Evolutionary conservation across 352 stramenopile species (phyloP).

Genomic region (Globisporangium okanoganense): DNA sequence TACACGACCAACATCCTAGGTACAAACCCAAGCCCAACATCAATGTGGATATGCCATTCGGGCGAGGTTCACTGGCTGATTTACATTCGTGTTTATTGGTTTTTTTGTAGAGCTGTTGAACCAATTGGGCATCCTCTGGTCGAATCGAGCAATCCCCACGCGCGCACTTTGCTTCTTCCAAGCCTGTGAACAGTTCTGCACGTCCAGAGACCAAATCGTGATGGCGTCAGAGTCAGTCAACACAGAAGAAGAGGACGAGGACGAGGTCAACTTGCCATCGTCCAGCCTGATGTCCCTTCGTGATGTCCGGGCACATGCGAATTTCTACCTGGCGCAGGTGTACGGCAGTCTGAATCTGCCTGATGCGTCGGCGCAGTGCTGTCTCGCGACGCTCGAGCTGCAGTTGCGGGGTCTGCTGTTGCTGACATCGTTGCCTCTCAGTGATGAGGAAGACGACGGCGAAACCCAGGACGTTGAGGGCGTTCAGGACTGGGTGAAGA

Average conservation of each 20-base stretch:
- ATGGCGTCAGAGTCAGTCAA: background rate
- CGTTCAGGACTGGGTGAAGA: slow-evolving; percentile 53
- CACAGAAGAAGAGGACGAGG: background rate
- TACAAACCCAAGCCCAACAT: background rate
- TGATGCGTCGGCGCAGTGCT: slow-evolving; percentile 55
- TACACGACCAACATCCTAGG: slow-evolving; percentile 21
- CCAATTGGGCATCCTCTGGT: slow-evolving; percentile 68
- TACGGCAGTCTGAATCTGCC: slow-evolving; percentile 47
- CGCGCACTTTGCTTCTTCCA: slow-evolving; percentile 60
- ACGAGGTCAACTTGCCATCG: slow-evolving; percentile 2
- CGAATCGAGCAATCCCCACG: slow-evolving; percentile 37
- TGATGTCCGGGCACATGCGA: slow-evolving; percentile 36
- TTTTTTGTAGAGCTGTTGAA: slow-evolving; percentile 38
- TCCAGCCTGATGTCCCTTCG: background rate
- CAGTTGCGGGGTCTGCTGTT: slow-evolving; percentile 30
- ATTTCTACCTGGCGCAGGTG: slow-evolving; percentile 75
- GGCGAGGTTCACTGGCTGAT: background rate
- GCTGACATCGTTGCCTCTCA: background rate
- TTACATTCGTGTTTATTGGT: background rate
- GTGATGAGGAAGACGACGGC: slow-evolving; percentile 1
- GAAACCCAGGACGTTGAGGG: slow-evolving; percentile 16
- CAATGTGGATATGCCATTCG: background rate
- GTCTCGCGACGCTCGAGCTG: slow-evolving; percentile 57
- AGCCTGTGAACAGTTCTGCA: slow-evolving; percentile 26
- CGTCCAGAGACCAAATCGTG: background rate